These are phyloP conservation scores for Rutstroemia sp. DNA, from an alignment of 2,329 filamentous ascomycete genomes.

Conservation along the genomic window DNA sequence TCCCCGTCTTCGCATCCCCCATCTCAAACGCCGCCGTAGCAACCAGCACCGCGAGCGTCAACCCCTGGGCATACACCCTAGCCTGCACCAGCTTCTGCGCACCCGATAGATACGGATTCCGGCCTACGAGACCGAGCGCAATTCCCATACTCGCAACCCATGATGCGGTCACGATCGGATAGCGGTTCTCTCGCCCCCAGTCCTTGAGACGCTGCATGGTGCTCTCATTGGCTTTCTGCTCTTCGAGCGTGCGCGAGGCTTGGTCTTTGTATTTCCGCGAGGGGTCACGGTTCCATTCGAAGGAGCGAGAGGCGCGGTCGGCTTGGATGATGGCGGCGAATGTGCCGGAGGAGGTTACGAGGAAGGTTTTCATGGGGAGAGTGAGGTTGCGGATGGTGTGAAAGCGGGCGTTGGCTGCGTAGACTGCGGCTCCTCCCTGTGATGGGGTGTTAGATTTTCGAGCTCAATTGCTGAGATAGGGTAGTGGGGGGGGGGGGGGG, in stretches of 20 bases:
- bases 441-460: neutral
- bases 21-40: slow-evolving; percentile 63
- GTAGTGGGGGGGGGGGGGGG: no score
- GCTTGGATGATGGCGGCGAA: slow-evolving; percentile 85
- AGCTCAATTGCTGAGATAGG: slow-evolving; percentile 1
- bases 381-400: slow-evolving; percentile 74
- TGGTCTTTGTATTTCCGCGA: slow-evolving; percentile 31
- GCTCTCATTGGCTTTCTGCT: slow-evolving; percentile 35
- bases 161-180: slow-evolving; percentile 59
- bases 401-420: slow-evolving; percentile 60
- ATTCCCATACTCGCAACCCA: slow-evolving; percentile 61
- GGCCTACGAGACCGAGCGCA: slow-evolving; percentile 54
- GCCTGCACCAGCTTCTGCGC: slow-evolving; percentile 69
- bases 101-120: slow-evolving; percentile 53
- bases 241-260: slow-evolving; percentile 16
- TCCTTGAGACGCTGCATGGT: slow-evolving; percentile 53
- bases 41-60: slow-evolving; percentile 61
- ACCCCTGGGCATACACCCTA: slow-evolving; percentile 66
- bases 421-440: slow-evolving; percentile 47
- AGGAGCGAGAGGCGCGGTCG: slow-evolving; percentile 64
- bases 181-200: slow-evolving; percentile 65
- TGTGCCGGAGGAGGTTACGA: slow-evolving; percentile 73
- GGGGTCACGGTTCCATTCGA: slow-evolving; percentile 47
- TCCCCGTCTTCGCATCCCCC: slow-evolving; percentile 67
- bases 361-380: slow-evolving; percentile 83